phyloP scores from a whole-genome alignment of 2,329 filamentous ascomycete genomes.

The Hymenoscyphus infarciens region DNA sequence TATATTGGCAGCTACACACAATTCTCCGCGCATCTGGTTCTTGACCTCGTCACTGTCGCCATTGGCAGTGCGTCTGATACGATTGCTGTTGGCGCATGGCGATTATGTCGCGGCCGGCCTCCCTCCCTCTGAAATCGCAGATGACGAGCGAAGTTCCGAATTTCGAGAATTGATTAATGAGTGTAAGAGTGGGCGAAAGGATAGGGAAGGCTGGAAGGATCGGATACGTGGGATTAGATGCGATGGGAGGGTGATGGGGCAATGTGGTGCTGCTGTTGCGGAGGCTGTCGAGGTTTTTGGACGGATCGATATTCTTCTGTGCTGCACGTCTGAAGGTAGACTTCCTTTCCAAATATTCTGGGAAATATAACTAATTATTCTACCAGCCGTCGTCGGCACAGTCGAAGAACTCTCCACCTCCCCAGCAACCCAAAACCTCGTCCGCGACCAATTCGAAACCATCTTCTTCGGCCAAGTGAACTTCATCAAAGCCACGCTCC shows the following conservation, averaged over 20 bases:
- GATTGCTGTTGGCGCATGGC: slow-evolving; percentile 80
- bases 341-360: not conserved
- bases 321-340: slow-evolving; percentile 80
- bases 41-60: slow-evolving; percentile 84
- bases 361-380: not conserved
- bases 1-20: slow-evolving; percentile 49
- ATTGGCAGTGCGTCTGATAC: slow-evolving; percentile 76
- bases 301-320: slow-evolving; percentile 83
- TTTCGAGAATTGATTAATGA: slow-evolving; percentile 76
- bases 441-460: slow-evolving; percentile 87
- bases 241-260: slow-evolving; percentile 48
- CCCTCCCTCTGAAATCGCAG: slow-evolving; percentile 72
- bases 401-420: slow-evolving; percentile 84
- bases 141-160: slow-evolving; percentile 70
- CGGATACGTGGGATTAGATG: slow-evolving; percentile 65
- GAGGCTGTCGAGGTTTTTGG: slow-evolving; percentile 83
- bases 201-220: slow-evolving; percentile 75
- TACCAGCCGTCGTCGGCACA: slow-evolving; percentile 74
- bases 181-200: slow-evolving; percentile 59
- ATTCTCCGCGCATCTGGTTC: slow-evolving; percentile 86
- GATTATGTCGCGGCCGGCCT: slow-evolving; percentile 87
- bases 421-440: slow-evolving; percentile 68
- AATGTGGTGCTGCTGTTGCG: slow-evolving; percentile 66
- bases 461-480: slow-evolving; percentile 97
- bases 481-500: slow-evolving; percentile 84